These are phyloP conservation scores for Phytophthora ohioensis DNA, from an alignment of 352 stramenopile species.

Conservation along the genomic window DNA sequence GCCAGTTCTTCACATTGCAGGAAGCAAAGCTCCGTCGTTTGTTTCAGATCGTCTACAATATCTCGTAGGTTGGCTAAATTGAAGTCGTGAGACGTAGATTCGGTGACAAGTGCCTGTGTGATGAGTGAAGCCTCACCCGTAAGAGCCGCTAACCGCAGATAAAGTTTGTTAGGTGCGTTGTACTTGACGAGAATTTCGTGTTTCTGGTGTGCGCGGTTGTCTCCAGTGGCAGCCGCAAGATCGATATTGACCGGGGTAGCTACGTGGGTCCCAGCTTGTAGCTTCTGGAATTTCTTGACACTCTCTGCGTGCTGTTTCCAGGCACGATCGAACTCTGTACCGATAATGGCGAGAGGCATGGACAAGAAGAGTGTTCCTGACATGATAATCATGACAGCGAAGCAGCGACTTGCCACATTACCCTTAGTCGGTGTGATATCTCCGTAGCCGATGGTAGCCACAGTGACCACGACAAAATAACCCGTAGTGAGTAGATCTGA, in stretches of 20 bases:
- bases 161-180: slow-evolving; percentile 73
- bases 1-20: slow-evolving; percentile 68
- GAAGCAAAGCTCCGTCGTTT: slow-evolving; percentile 55
- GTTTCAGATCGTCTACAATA: slow-evolving; percentile 62
- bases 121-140: slow-evolving; percentile 77
- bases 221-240: slow-evolving; percentile 35
- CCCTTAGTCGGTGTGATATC: slow-evolving; percentile 81
- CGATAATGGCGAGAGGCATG: slow-evolving; percentile 89
- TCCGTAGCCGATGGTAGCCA: slow-evolving; percentile 81
- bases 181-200: slow-evolving; percentile 86
- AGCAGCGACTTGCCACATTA: slow-evolving; percentile 69
- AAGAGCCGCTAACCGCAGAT: slow-evolving; percentile 66
- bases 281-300: slow-evolving; percentile 65
- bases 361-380: slow-evolving; percentile 85
- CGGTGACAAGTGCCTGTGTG: slow-evolving; percentile 57
- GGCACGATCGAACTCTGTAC: slow-evolving; percentile 82
- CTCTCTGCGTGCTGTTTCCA: slow-evolving; percentile 82
- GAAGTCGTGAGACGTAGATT: slow-evolving; percentile 48
- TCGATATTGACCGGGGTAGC: slow-evolving; percentile 36
- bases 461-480: slow-evolving; percentile 82
- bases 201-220: slow-evolving; percentile 58
- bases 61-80: slow-evolving; percentile 56
- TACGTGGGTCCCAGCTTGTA: slow-evolving; percentile 31
- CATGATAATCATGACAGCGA: slow-evolving; percentile 87
- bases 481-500: slow-evolving; percentile 76